A percentile compares a stretch with the other conserved stretches of the same genome.
Evolutionary conservation across 441 rosid species (phyloP).

Genomic region (Heliophila coronopifolia): DNA sequence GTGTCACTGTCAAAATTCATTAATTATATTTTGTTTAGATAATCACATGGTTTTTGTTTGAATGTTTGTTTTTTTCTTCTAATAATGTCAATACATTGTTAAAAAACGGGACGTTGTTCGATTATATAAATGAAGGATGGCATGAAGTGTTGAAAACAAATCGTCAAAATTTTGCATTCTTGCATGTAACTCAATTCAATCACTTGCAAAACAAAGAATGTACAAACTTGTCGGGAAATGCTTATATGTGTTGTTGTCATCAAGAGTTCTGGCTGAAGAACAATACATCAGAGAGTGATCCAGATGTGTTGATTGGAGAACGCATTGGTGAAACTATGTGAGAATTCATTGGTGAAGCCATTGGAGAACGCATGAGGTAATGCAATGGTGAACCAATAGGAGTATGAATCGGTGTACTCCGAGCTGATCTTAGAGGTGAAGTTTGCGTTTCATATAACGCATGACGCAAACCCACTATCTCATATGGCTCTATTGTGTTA

Average conservation of each 20-base stretch:
- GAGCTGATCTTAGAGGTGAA: constrained; percentile 28
- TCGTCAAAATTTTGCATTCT: too few species aligned
- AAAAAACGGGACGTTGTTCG: too few species aligned
- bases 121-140: too few species aligned
- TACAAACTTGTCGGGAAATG: background rate
- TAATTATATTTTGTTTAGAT: too few species aligned
- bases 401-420: constrained; percentile 27
- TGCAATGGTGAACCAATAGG: constrained; percentile 29
- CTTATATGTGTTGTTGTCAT: background rate
- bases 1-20: too few species aligned
- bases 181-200: too few species aligned
- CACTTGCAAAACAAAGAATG: too few species aligned
- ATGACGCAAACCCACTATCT: constrained; percentile 26
- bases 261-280: constrained; percentile 16
- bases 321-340: constrained; percentile 31
- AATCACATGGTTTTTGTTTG: too few species aligned
- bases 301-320: constrained; percentile 25
- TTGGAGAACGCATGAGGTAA: constrained; percentile 23
- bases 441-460: constrained; percentile 27
- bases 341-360: constrained; percentile 18
- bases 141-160: too few species aligned
- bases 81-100: too few species aligned
- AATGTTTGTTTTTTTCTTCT: too few species aligned
- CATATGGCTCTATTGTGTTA: constrained; percentile 16
- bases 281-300: constrained; percentile 28